Percentiles rank a stretch among this genome's conserved stretches.
These are phyloP conservation scores for Hypomyces perniciosus DNA, from an alignment of 2,329 filamentous ascomycete genomes.

Conservation along the genomic window DNA sequence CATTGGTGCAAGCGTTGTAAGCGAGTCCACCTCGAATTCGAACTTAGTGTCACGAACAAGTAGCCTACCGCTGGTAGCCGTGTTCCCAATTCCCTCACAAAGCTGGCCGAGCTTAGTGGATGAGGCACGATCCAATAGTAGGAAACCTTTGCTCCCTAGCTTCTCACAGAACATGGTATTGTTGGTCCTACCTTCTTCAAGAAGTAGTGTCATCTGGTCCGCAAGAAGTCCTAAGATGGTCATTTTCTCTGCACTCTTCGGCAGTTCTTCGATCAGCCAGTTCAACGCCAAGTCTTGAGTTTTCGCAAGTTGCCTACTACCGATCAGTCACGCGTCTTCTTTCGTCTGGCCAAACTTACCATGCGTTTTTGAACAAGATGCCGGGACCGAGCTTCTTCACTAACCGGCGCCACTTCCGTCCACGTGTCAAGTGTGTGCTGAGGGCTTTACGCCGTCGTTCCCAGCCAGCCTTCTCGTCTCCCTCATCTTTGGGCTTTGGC, in stretches of 20 bases:
- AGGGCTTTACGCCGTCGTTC: too few relatives aligned
- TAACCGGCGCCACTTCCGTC: too few relatives aligned
- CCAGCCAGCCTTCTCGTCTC: not conserved
- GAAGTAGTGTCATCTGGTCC: conserved; percentile 5
- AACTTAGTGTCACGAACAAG: not conserved
- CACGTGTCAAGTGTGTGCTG: too few relatives aligned
- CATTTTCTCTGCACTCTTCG: conserved; percentile 3
- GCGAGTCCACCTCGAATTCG: not conserved
- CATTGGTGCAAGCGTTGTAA: not conserved
- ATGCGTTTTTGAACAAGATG: too few relatives aligned
- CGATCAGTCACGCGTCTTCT: not conserved
- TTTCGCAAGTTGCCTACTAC: conserved; percentile 8
- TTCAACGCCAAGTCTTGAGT: conserved; percentile 2
- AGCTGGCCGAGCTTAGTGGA: not conserved
- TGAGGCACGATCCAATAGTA: not conserved
- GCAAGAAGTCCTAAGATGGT: conserved; percentile 6
- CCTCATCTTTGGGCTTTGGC: conserved; percentile 1
- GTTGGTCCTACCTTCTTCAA: conserved; percentile 4
- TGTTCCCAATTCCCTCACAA: not conserved
- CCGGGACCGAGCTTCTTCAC: too few relatives aligned
- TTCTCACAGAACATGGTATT: conserved; percentile 1
- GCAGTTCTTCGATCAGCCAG: conserved; percentile 2
- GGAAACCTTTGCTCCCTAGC: not conserved
- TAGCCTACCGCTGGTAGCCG: not conserved
- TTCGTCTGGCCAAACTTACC: too few relatives aligned